Base-by-base conservation (phyloP, 2,329 filamentous ascomycete species). In the Juglanconis juglandina region DNA sequence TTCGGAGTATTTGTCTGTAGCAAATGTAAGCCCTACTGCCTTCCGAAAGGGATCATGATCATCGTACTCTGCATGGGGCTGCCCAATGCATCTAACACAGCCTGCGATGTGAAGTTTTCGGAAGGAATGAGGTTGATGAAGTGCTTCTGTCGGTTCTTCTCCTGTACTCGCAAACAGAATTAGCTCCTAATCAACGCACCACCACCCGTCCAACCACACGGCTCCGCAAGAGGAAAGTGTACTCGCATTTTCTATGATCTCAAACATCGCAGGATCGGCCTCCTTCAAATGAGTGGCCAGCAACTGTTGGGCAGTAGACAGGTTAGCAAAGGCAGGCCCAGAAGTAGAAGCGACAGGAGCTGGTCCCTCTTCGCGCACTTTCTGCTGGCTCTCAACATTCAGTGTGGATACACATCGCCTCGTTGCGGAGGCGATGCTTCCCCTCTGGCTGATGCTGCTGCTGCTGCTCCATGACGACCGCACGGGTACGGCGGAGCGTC, bases 121-220 rank as follows among this genome's bases (percentile, higher is more conserved):
- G 92, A 96, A 24, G 92, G 92, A 67, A 96, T 96, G 60, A 96
- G 82, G 76, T 98, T 98, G 79, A 99, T 96, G 72, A 97, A 99
- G 76, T 98, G 92, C 77, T 96, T 96, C 77, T 99, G 95, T 68
- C 95, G 86, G 67, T 84, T 85, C 85, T 98, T 98, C 81, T 99
- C 95, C 91, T 96, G 60, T 62, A 62, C n/a, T 17, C 13, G 17
- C 41, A 33, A 50, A 42, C 30, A 33, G 10, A n/a, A 48, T 63
- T 39, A 63, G 61, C 49, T 42, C n/a, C 35, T 14, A 13, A 17
- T 37, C 48, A 41, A 8, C 5, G 32, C 13, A 3, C 37, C 14
- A 9, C 2, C 10, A 3, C 33, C 17, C 17, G 24, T 30, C 8
- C 11, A 41, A 13, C 30, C 8, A 49, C 35, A 4, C 7, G 14